A percentile compares a stretch with the other conserved stretches of the same genome.
These are phyloP conservation scores for Schoenoplectus tabernaemontani DNA, from an alignment of 202 grass and related monocot species.

Conservation along the genomic window DNA sequence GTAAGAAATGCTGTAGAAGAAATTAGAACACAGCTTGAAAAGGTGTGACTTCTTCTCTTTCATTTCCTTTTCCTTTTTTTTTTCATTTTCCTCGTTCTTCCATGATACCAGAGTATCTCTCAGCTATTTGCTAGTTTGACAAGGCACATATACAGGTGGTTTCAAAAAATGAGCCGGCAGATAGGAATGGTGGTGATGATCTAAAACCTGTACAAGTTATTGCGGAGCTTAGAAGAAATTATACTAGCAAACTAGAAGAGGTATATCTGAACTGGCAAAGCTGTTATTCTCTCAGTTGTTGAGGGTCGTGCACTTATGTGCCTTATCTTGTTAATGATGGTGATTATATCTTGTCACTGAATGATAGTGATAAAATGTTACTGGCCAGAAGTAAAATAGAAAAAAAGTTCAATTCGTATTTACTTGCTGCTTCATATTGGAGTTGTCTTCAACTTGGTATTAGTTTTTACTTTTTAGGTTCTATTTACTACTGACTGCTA, in stretches of 20 bases:
- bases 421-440: neutral
- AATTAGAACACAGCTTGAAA: constrained; percentile 74
- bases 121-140: neutral
- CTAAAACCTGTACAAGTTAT: constrained; percentile 65
- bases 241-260: constrained; percentile 93
- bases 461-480: neutral
- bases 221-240: constrained; percentile 69
- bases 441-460: neutral
- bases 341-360: neutral
- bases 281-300: constrained; percentile 14
- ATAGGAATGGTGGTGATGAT: constrained; percentile 30
- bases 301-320: neutral
- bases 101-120: neutral
- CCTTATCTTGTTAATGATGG: neutral
- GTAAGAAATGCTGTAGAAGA: constrained; percentile 81
- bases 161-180: constrained; percentile 48
- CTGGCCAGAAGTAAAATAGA: neutral
- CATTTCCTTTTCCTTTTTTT: neutral
- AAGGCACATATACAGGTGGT: constrained; percentile 34
- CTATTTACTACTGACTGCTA: neutral
- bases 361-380: neutral
- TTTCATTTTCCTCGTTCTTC: neutral
- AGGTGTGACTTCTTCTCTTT: constrained; percentile 29
- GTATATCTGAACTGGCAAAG: constrained; percentile 23
- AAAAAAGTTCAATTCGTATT: neutral